Evolutionary conservation across 352 stramenopile species (phyloP).

Genomic region (Pythium sukuiense): DNA sequence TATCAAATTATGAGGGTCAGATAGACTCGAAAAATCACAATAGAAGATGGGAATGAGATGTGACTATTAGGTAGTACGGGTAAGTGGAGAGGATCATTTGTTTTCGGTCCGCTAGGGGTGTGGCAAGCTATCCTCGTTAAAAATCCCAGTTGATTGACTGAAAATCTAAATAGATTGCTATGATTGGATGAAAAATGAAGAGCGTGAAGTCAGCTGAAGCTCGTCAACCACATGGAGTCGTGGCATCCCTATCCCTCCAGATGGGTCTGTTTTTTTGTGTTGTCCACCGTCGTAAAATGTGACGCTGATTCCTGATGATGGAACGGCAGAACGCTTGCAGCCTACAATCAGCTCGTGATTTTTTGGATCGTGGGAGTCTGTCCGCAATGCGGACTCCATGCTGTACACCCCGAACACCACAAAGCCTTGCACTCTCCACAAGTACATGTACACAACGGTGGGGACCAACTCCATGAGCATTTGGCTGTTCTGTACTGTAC

Average conservation of each 20-base stretch:
- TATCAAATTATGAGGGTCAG: slow-evolving; percentile 2
- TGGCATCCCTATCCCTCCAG: background rate
- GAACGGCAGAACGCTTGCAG: background rate
- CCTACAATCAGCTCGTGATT: no score
- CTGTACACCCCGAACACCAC: no score
- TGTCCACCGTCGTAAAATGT: slow-evolving; percentile 1
- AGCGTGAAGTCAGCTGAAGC: background rate
- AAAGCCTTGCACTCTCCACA: no score
- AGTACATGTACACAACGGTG: no score
- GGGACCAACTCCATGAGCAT: no score
- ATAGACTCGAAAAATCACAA: background rate
- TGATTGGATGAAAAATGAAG: background rate
- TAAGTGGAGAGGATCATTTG: background rate
- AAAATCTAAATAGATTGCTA: background rate
- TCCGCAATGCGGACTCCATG: no score
- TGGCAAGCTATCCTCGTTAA: background rate
- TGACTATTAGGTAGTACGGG: background rate
- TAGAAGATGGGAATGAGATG: background rate
- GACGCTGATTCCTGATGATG: background rate
- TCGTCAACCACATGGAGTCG: background rate
- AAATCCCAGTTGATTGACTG: background rate
- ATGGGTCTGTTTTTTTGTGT: background rate
- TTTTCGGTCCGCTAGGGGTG: background rate
- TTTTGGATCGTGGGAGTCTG: no score
- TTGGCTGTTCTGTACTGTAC: no score